Evolutionary conservation across 169 alveolate genomes (phyloP), one percentile per base, ranked within the genome.

Genomic region (Neospora caninum): DNA sequence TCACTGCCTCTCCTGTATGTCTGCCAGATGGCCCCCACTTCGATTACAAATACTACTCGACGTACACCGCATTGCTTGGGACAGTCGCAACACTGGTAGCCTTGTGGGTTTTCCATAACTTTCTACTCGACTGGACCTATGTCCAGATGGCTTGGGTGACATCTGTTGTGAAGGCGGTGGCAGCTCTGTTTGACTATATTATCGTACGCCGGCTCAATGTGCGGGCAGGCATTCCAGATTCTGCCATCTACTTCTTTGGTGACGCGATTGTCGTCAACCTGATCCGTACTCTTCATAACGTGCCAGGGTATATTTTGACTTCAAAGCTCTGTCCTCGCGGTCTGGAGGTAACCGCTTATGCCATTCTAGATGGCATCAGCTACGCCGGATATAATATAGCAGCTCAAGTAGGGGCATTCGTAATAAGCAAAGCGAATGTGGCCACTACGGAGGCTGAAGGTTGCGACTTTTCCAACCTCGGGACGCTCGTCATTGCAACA

Each of bases 21-120:
- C 87, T 94, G 27, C 93, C 93, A 0, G 95, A 91, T 34, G 96
- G 96, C 16, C 96, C 96, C 39, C 87, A 89, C 80, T 91, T 94
- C 29, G 80, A 78, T 43, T 94, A 91, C 69, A 94, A 94, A 34
- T 94, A 94, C 88, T 94, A 80, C 89, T 43, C 43, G 27, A 91
- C 95, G 25, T 94, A 70, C 89, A 91, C 96, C 16, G 73, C 93
- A 34, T 18, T 89, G 22, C 80, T 89, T 18, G 94, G 88, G 38
- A 64, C 93, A 31, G 31, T 73, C 16, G 96, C 95, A 22, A 2
- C 41, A 18, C 29, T 38, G 80, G 4, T 45, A 0, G 95, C 80
- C 27, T 41, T 93, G 27, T 43, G 83, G 83, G 49, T 43, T 16
- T 93, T 93, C 36, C 95, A 93, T 39, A 20, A 29, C 34, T 73